These are phyloP conservation scores for Phytophthora pini DNA, from an alignment of 352 stramenopile species.

Conservation along the genomic window DNA sequence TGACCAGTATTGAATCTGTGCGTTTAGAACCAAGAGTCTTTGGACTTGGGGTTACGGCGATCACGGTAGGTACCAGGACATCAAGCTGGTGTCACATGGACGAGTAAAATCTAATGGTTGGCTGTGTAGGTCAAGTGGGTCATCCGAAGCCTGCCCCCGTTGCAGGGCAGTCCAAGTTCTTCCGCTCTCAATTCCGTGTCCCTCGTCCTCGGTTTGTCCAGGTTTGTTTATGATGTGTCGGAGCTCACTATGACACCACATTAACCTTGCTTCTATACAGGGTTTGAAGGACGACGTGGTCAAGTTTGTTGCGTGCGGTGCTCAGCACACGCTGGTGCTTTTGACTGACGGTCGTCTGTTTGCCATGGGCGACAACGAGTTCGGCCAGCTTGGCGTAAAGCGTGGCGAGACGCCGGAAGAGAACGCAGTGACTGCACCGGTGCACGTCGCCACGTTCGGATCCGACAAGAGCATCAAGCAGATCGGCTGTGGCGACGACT, in stretches of 20 bases:
- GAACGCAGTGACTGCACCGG: conserved; percentile 46
- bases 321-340: conserved; percentile 74
- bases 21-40: conserved; percentile 60
- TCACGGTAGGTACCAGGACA: conserved; percentile 29
- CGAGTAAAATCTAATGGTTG: conserved; percentile 1
- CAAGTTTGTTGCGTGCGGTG: conserved; percentile 67
- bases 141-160: conserved; percentile 59
- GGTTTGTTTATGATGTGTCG: conserved; percentile 29
- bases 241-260: background rate
- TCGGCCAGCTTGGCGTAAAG: conserved; percentile 65
- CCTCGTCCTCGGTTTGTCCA: conserved; percentile 71
- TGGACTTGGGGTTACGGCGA: conserved; percentile 85
- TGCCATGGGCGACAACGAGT: conserved; percentile 80
- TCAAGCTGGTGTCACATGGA: background rate
- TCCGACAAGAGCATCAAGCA: conserved; percentile 43
- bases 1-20: conserved; percentile 8
- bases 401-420: conserved; percentile 37
- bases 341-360: conserved; percentile 65
- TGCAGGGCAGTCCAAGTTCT: conserved; percentile 78
- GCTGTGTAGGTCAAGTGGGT: conserved; percentile 61
- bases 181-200: conserved; percentile 79
- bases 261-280: conserved; percentile 28
- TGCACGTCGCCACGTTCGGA: conserved; percentile 34
- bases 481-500: conserved; percentile 67
- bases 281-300: conserved; percentile 63